These are phyloP conservation scores for Cicer bijugum DNA, from an alignment of 306 rosid genomes.

Conservation along the genomic window DNA sequence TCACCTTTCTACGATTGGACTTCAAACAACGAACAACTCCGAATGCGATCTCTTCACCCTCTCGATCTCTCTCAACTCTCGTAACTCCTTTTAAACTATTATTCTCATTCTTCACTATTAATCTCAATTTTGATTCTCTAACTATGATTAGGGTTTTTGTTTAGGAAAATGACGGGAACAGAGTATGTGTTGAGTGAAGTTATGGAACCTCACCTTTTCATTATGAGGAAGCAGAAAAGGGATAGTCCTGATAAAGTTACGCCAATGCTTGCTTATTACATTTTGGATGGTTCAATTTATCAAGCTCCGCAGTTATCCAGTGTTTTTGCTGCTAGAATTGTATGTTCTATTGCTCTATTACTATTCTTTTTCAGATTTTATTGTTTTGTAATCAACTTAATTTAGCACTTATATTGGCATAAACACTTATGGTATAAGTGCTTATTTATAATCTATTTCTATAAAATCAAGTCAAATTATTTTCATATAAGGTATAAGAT, in stretches of 20 bases:
- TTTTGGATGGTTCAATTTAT: slow-evolving; percentile 91
- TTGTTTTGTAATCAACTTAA: not conserved
- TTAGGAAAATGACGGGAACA: slow-evolving; percentile 80
- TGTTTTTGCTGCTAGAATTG: slow-evolving; percentile 92
- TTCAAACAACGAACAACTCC: slow-evolving; percentile 89
- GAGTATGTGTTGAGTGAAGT: slow-evolving; percentile 80
- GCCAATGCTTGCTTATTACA: slow-evolving; percentile 77
- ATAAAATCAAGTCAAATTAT: too few species aligned
- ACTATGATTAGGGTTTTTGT: slow-evolving; percentile 24
- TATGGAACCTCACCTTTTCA: slow-evolving; percentile 81
- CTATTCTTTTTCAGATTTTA: not conserved
- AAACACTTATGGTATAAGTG: too few species aligned
- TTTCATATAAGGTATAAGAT: too few species aligned
- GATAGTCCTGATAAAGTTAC: slow-evolving; percentile 92
- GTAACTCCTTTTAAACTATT: slow-evolving; percentile 39
- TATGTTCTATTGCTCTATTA: slow-evolving; percentile 42
- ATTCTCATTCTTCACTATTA: not conserved
- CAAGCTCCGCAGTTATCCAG: slow-evolving; percentile 91
- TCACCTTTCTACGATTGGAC: slow-evolving; percentile 95
- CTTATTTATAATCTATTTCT: too few species aligned
- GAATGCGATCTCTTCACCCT: slow-evolving; percentile 89
- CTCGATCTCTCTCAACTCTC: slow-evolving; percentile 80
- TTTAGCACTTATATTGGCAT: too few species aligned
- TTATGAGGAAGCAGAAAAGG: slow-evolving; percentile 86
- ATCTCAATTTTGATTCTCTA: not conserved